Evolutionary conservation across 2,329 filamentous ascomycete genomes (phyloP), one percentile per base, ranked within the genome.

Genomic region (Neofusicoccum cordaticola): DNA sequence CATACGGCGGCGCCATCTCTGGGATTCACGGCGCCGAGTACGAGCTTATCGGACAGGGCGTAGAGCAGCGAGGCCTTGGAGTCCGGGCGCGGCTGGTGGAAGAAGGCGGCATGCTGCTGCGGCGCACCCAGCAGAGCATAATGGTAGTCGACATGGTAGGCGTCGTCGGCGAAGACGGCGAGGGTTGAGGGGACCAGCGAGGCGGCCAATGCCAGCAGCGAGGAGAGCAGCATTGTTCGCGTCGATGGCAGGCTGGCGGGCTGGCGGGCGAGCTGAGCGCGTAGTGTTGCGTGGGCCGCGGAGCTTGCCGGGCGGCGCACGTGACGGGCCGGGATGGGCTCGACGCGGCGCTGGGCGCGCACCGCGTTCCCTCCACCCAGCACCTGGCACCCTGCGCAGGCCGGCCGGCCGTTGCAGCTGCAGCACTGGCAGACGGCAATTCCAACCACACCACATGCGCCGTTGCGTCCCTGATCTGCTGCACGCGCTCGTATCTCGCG

Each of bases 31-130:
- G 94, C 94, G 56, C 92, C 95, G 17, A 99, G 79, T 2, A 97
- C 86, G 42, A 88, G 87, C 56, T 93, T 85, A 65, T 97, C 91
- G 68, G 92, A 96, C 50, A 98, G 81, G 0, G 95, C 96, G 77
- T 97, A 99, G 61, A 99, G 84, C 42, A 99, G 84, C 62, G 91
- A 94, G 41, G 93, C 93, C 77, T 91, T 92, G 67, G 94, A 93
- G 70, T 89, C 86, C 67, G 86, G 84, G 72, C 90, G 85, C 44
- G 95, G 94, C 70, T 89, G 90, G 80, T 97, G 92, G 86, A 98
- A 98, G 85, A 98, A 96, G 70, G 94, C 97, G 67, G 92, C 91
- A 68, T 91, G 87, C 75, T 86, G 83, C 75, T 90, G 90, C 63
- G 95, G 93, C 42, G 91, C 80, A 73, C 95, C 95, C 72, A 99